Base-by-base conservation (phyloP, 345 rosid species). In the Eucalyptus melliodora region DNA sequence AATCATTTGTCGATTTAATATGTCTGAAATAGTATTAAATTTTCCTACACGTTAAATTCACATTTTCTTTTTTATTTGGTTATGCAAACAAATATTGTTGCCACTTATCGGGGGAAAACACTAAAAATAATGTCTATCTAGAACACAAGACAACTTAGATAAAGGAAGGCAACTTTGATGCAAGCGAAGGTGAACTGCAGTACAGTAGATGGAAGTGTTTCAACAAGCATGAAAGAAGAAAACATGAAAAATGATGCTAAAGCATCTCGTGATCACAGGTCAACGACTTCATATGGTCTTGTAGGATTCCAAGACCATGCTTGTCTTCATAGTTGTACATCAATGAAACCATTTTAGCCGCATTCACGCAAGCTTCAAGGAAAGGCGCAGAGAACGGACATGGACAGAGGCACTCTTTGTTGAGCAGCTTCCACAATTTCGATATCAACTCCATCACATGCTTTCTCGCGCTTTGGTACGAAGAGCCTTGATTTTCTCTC, bases 301-400 rank as follows among this genome's bases (percentile, higher is more conserved):
- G 89, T 26, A 94, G 92, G 62, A n/a, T 17, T 14, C 94, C 94
- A 83, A 95, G 95, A 14, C 90, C 49, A 60, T 91, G 90, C 23
- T 92, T 89, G 45, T 90, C 91, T 34, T 93, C 94, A 15, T 94
- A 93, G 34, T 42, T 67, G 31, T 93, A 94, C 95, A 95, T 92
- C 89, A 93, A 7, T 6, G 95, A 95, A 6, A 94, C 94, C 94
- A 91, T 94, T 86, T 95, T 94, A n/a, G 96, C 94, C 14, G 92
- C 65, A 89, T 94, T 92, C 23, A 92, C 93, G 86, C 91, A 91
- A 91, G 92, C 94, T 26, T 86, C 89, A 0, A 26, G 72, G 86
- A 93, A 95, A 55, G 91, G 16, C 51, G 88, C 19, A 14, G 97
- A 92, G 65, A 91, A 90, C 72, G 90, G 90, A 23, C 86, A 91